phyloP scores from a whole-genome alignment of 352 stramenopile species.

The Vaucheria bursata region DNA sequence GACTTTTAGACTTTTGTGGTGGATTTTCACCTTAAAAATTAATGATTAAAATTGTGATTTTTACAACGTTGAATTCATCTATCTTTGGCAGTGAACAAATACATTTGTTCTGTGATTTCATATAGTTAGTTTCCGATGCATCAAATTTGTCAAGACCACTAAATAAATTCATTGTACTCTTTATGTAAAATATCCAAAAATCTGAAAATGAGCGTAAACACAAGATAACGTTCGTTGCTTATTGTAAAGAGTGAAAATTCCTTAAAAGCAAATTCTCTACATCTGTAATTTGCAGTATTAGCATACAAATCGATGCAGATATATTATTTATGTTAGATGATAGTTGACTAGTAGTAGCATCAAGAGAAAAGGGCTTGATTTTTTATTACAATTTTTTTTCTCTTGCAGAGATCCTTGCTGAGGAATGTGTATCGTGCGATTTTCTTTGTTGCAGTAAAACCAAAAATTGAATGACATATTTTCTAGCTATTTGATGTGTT shows the following conservation, averaged over 20 bases:
- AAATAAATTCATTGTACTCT: too few relatives aligned
- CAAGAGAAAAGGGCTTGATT: background rate
- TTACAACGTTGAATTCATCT: too few relatives aligned
- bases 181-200: too few relatives aligned
- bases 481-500: background rate
- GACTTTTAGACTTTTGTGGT: too few relatives aligned
- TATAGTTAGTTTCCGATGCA: too few relatives aligned
- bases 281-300: background rate
- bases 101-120: too few relatives aligned
- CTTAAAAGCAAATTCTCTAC: background rate
- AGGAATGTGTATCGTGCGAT: background rate
- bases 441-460: constrained; percentile 1
- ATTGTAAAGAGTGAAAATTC: background rate
- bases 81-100: too few relatives aligned
- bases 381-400: background rate
- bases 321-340: background rate
- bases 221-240: background rate
- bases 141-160: too few relatives aligned
- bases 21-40: too few relatives aligned
- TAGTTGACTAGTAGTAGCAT: background rate
- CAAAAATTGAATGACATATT: background rate
- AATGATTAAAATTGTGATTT: too few relatives aligned
- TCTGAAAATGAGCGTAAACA: background rate
- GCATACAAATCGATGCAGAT: background rate
- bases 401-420: constrained; percentile 4